Evolutionary conservation across 2,329 filamentous ascomycete species (phyloP).

Genomic region (Hymenoscyphus linearis): DNA sequence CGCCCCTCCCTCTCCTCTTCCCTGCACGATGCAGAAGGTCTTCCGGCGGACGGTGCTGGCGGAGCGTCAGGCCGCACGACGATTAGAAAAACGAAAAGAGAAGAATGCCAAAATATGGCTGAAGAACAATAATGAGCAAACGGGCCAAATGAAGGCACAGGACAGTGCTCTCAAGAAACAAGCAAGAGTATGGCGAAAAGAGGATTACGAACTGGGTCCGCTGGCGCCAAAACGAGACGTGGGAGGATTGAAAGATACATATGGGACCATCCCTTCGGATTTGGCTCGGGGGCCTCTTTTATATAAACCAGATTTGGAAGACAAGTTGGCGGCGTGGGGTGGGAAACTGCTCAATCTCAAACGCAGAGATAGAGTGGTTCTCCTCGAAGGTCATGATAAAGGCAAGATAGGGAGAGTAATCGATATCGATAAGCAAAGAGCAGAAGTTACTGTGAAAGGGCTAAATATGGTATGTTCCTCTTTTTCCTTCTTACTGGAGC

Average conservation of each 20-base stretch:
- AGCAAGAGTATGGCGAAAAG: conserved; percentile 54
- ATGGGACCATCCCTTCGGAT: conserved; percentile 48
- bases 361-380: conserved; percentile 71
- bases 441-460: conserved; percentile 56
- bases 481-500: neutral
- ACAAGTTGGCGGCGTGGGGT: conserved; percentile 32
- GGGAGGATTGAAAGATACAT: conserved; percentile 50
- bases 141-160: conserved; percentile 24
- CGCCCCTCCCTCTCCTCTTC: conserved; percentile 9
- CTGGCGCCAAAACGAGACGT: conserved; percentile 72
- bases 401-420: conserved; percentile 76
- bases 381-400: conserved; percentile 72
- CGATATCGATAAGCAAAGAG: conserved; percentile 47
- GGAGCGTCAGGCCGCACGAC: conserved; percentile 55
- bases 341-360: conserved; percentile 56
- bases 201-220: conserved; percentile 75
- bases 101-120: conserved; percentile 27
- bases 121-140: conserved; percentile 20
- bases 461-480: conserved; percentile 54
- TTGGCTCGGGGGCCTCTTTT: conserved; percentile 29
- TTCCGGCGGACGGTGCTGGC: conserved; percentile 61
- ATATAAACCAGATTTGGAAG: conserved; percentile 13
- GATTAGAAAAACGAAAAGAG: conserved; percentile 34
- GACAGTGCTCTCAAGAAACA: conserved; percentile 35
- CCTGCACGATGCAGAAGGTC: conserved; percentile 61